These are phyloP conservation scores for Boletus tylopilopsis DNA, from an alignment of 768 basidiomycete genomes.

Conservation along the genomic window DNA sequence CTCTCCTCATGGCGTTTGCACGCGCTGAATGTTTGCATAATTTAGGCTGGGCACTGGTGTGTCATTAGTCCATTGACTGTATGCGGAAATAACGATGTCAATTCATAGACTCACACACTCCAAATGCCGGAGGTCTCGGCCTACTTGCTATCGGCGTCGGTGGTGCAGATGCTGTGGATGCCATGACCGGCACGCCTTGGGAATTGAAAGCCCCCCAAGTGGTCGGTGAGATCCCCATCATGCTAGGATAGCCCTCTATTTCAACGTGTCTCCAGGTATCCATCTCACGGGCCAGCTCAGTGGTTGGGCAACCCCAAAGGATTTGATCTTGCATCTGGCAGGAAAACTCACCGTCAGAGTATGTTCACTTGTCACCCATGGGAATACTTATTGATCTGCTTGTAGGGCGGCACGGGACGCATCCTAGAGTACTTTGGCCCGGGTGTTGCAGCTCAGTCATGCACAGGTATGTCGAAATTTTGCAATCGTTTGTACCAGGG, in stretches of 20 bases:
- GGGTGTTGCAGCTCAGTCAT: slow-evolving; percentile 84
- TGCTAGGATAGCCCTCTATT: background rate
- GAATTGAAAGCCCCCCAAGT: slow-evolving; percentile 90
- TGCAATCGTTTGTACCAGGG: background rate
- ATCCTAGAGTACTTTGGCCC: slow-evolving; percentile 98
- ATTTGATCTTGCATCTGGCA: slow-evolving; percentile 90
- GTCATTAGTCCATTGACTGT: slow-evolving; percentile 6
- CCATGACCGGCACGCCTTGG: slow-evolving; percentile 98
- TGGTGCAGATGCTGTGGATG: slow-evolving; percentile 97
- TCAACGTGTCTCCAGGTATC: slow-evolving; percentile 50
- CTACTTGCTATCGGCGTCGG: slow-evolving; percentile 98
- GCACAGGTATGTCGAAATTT: slow-evolving; percentile 60
- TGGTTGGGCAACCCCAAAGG: slow-evolving; percentile 95
- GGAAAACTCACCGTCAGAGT: slow-evolving; percentile 93
- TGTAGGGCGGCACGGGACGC: slow-evolving; percentile 89
- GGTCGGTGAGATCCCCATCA: slow-evolving; percentile 48
- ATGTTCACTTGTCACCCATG: slow-evolving; percentile 25
- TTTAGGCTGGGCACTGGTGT: slow-evolving; percentile 78
- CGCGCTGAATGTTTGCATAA: slow-evolving; percentile 2
- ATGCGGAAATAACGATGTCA: background rate
- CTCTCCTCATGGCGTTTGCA: slow-evolving; percentile 3
- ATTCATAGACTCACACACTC: slow-evolving; percentile 88
- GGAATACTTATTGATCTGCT: slow-evolving; percentile 1
- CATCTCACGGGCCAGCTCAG: slow-evolving; percentile 82
- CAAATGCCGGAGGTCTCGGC: slow-evolving; percentile 96